phyloP scores from a whole-genome alignment of 805 yeast species.

The Pichia heedii region DNA sequence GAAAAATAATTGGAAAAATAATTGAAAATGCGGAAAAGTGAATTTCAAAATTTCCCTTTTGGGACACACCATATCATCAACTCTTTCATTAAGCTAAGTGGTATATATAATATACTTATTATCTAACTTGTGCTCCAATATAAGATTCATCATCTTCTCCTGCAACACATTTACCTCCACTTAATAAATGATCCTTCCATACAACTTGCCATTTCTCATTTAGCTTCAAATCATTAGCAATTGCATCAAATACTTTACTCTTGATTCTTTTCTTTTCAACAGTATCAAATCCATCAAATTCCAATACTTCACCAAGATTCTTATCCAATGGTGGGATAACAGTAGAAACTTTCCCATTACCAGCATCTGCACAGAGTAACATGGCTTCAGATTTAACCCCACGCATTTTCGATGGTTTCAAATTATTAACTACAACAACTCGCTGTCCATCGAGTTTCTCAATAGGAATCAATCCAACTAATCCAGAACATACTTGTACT shows the following conservation, averaged over 20 bases:
- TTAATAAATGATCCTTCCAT: neutral
- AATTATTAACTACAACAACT: conserved; percentile 48
- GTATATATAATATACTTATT: too few relatives aligned
- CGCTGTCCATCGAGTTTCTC: conserved; percentile 30
- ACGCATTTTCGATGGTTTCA: conserved; percentile 55
- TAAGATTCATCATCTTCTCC: neutral
- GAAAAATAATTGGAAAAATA: too few relatives aligned
- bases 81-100: too few relatives aligned
- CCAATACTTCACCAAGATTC: conserved; percentile 31
- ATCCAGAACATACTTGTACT: conserved; percentile 49
- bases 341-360: conserved; percentile 31
- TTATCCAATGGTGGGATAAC: conserved; percentile 36
- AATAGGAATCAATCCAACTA: conserved; percentile 36
- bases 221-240: neutral
- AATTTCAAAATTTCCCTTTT: neutral
- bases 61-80: neutral
- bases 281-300: conserved; percentile 26
- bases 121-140: neutral
- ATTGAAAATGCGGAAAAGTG: too few relatives aligned
- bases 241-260: neutral
- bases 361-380: conserved; percentile 47
- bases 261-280: conserved; percentile 6
- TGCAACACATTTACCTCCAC: neutral
- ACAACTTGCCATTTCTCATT: neutral
- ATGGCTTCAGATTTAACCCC: conserved; percentile 57